These are phyloP conservation scores for Miamiensis avidus DNA, from an alignment of 169 alveolate genomes.

Conservation along the genomic window DNA sequence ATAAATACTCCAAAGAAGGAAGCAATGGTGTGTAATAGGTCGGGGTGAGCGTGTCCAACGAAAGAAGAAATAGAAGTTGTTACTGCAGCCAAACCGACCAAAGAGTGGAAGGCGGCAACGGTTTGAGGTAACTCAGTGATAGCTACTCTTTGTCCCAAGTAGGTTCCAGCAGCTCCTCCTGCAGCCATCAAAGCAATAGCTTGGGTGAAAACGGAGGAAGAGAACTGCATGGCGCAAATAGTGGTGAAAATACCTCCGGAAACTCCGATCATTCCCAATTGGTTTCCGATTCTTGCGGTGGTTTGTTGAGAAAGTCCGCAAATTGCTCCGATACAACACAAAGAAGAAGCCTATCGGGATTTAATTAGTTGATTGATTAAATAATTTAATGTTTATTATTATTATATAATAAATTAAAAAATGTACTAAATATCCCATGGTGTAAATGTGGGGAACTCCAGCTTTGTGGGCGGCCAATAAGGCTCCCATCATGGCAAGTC, in stretches of 20 bases:
- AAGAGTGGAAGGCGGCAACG: constrained; percentile 94
- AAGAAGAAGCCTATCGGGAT: too few relatives aligned
- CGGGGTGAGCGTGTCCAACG: constrained; percentile 22
- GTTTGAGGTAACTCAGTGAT: constrained; percentile 90
- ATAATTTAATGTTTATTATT: too few relatives aligned
- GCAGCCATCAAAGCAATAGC: constrained; percentile 40
- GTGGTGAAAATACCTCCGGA: constrained; percentile 82
- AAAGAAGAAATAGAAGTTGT: constrained; percentile 73
- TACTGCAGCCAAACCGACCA: constrained; percentile 96
- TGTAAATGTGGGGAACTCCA: constrained; percentile 37
- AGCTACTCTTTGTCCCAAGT: constrained; percentile 72
- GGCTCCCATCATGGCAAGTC: constrained; percentile 30
- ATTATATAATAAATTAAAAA: too few relatives aligned
- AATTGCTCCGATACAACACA: constrained; percentile 42
- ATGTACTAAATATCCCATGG: constrained; percentile 48
- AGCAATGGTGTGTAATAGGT: constrained; percentile 61
- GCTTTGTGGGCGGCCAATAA: constrained; percentile 31
- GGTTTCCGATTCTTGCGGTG: constrained; percentile 88
- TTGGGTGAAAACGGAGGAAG: constrained; percentile 55
- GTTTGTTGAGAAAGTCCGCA: constrained; percentile 81
- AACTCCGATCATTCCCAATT: constrained; percentile 85
- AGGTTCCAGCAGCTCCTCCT: constrained; percentile 29
- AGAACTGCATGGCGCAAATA: constrained; percentile 54
- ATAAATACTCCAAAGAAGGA: constrained; percentile 86
- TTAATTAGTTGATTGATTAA: too few relatives aligned